phyloP scores from a whole-genome alignment of 176 grass and related monocot genomes.

The Paspalum notatum region DNA sequence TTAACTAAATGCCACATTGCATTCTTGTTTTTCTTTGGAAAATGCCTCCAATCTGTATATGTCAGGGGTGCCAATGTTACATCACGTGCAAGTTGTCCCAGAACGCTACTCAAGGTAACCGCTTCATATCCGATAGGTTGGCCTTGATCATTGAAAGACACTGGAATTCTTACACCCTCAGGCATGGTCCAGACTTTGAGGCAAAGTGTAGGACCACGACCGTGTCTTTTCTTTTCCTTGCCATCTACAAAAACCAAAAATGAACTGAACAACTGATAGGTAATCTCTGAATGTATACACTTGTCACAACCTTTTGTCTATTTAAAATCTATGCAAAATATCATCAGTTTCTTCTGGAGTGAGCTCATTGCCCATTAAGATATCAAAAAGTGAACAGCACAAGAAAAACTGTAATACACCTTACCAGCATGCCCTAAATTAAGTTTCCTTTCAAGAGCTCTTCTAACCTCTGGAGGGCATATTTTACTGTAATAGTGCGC shows the following conservation, averaged over 20 bases:
- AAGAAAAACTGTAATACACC: not conserved
- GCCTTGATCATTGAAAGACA: conserved; percentile 45
- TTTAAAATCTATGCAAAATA: not conserved
- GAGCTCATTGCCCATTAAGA: not conserved
- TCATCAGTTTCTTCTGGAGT: no score
- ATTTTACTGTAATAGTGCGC: conserved; percentile 26
- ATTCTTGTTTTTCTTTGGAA: conserved; percentile 57
- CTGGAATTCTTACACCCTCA: conserved; percentile 34
- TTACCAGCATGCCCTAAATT: conserved; percentile 13
- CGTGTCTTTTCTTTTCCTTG: not conserved
- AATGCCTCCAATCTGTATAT: conserved; percentile 40
- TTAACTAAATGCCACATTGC: conserved; percentile 46
- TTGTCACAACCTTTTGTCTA: not conserved
- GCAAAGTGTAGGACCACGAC: conserved; percentile 38
- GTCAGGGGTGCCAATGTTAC: conserved; percentile 47
- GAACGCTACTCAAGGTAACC: conserved; percentile 39
- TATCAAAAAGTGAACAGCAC: not conserved
- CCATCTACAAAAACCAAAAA: not conserved
- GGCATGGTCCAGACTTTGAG: conserved; percentile 55
- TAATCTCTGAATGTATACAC: not conserved
- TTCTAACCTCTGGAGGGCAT: conserved; percentile 37
- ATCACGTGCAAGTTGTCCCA: conserved; percentile 51
- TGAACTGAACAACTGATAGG: not conserved
- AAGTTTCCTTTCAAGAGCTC: conserved; percentile 13
- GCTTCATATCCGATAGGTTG: conserved; percentile 48